These are phyloP conservation scores for Microcyclospora tardicrescens DNA, from an alignment of 2,329 filamentous ascomycete species.

Conservation along the genomic window DNA sequence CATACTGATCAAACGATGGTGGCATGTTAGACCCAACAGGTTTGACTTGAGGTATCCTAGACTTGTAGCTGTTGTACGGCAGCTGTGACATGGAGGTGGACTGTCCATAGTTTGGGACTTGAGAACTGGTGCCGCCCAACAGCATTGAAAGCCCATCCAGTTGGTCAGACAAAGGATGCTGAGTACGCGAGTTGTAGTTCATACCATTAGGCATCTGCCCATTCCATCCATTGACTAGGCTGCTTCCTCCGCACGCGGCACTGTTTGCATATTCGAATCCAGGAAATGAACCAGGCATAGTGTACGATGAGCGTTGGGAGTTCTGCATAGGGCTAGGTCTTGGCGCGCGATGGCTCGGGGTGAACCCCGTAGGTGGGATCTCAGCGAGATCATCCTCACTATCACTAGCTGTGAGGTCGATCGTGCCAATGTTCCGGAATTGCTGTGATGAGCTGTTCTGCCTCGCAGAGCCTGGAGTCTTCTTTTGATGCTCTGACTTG, in stretches of 20 bases:
- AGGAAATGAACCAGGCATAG: not conserved
- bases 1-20: no score
- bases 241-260: no score
- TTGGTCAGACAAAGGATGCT: constrained; percentile 9
- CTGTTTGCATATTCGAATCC: not conserved
- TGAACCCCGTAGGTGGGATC: constrained; percentile 13
- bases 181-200: constrained; percentile 1
- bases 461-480: constrained; percentile 7
- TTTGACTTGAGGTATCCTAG: no score
- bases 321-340: not conserved
- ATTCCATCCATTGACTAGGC: no score
- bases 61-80: no score
- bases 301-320: not conserved
- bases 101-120: no score
- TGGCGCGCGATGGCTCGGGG: constrained; percentile 9
- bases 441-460: not conserved
- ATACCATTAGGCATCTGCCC: no score
- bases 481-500: constrained; percentile 5
- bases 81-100: no score
- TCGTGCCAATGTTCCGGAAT: constrained; percentile 4
- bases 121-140: no score
- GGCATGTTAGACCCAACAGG: no score
- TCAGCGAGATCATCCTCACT: constrained; percentile 19
- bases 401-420: constrained; percentile 21
- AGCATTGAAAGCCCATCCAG: not conserved